Conservation (phyloP, 2,329 filamentous ascomycete genomes). For the Xylaria multiplex region DNA sequence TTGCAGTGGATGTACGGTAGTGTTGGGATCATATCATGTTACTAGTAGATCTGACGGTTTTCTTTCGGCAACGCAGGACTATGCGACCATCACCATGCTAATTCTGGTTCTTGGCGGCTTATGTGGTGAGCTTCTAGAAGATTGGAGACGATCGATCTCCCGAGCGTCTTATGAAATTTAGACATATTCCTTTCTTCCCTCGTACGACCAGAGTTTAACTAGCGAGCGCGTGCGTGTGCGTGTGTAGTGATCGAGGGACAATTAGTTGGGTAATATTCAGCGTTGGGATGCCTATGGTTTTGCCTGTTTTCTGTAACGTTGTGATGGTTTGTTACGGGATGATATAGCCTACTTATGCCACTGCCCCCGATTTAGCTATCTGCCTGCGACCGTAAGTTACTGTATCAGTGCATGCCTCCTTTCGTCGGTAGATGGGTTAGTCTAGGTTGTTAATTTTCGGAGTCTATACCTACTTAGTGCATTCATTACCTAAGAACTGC, state of each 20-base stretch:
- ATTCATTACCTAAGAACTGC: conserved; percentile 2
- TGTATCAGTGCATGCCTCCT: not conserved
- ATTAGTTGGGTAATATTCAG: too few relatives aligned
- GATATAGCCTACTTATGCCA: too few relatives aligned
- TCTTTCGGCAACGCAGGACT: conserved; percentile 11
- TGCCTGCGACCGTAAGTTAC: not conserved
- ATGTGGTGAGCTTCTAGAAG: conserved; percentile 14
- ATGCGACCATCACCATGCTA: not conserved
- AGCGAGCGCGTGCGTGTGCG: not conserved
- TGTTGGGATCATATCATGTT: conserved; percentile 23
- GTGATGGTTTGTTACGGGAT: too few relatives aligned
- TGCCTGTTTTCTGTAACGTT: too few relatives aligned
- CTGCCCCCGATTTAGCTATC: too few relatives aligned
- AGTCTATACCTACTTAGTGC: not conserved
- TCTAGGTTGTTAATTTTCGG: not conserved
- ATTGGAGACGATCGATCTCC: not conserved
- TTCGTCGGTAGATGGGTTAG: not conserved
- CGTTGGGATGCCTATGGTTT: too few relatives aligned
- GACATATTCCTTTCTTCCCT: not conserved
- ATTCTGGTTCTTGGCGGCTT: conserved; percentile 9
- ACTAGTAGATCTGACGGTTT: conserved; percentile 4
- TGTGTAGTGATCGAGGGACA: not conserved
- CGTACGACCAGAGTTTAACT: not conserved
- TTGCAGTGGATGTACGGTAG: conserved; percentile 3
- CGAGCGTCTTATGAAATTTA: not conserved